These are phyloP conservation scores for Auricularia auricula-judae DNA, from an alignment of 768 basidiomycete species.

Conservation along the genomic window DNA sequence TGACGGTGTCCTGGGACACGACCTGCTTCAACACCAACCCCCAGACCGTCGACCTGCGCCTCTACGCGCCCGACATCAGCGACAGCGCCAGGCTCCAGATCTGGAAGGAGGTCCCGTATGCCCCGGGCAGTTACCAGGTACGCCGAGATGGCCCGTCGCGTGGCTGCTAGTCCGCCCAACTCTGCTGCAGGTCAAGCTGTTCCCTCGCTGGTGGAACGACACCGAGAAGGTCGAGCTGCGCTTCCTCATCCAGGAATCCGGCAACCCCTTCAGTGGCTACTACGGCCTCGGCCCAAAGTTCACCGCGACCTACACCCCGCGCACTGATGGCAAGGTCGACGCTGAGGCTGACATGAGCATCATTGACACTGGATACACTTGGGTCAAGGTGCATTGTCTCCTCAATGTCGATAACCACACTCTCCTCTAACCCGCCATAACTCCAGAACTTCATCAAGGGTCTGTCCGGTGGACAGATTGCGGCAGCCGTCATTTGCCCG, in stretches of 20 bases:
- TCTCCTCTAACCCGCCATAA: neutral
- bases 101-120: constrained; percentile 43
- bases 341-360: constrained; percentile 30
- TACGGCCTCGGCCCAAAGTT: constrained; percentile 62
- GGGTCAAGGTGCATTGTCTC: constrained; percentile 6
- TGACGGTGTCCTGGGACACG: constrained; percentile 56
- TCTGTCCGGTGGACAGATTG: constrained; percentile 44
- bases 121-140: constrained; percentile 33
- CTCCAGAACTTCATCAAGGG: constrained; percentile 22
- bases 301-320: constrained; percentile 45
- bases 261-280: constrained; percentile 38
- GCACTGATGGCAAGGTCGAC: constrained; percentile 28
- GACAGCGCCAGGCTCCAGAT: constrained; percentile 36
- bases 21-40: constrained; percentile 35
- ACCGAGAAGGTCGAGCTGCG: constrained; percentile 40
- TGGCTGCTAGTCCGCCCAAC: neutral
- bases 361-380: constrained; percentile 30
- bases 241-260: constrained; percentile 43
- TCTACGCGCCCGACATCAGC: constrained; percentile 38
- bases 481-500: constrained; percentile 52
- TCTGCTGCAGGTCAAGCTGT: constrained; percentile 26
- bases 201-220: constrained; percentile 65
- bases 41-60: constrained; percentile 51
- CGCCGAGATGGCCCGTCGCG: neutral
- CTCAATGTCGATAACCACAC: neutral